phyloP scores from a whole-genome alignment of 2,329 filamentous ascomycete genomes.

The Hypocrella siamensis region DNA sequence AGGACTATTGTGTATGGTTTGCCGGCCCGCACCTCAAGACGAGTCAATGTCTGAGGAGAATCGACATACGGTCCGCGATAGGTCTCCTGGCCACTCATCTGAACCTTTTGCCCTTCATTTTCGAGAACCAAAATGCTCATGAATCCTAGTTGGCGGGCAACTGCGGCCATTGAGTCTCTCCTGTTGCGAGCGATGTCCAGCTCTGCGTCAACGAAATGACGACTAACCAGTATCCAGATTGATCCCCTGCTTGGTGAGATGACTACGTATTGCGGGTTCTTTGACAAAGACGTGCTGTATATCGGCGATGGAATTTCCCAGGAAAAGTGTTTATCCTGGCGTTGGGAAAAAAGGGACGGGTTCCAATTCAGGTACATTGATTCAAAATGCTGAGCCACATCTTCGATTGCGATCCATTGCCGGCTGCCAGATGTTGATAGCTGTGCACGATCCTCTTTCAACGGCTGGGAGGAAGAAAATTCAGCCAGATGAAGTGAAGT shows the following conservation, averaged over 20 bases:
- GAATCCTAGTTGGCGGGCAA: conserved; percentile 51
- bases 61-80: conserved; percentile 80
- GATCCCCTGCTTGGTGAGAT: conserved; percentile 39
- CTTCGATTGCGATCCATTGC: conserved; percentile 86
- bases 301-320: conserved; percentile 50
- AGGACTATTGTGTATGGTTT: conserved; percentile 46
- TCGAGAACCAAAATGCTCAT: conserved; percentile 78
- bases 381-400: conserved; percentile 82
- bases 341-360: conserved; percentile 61
- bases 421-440: conserved; percentile 38
- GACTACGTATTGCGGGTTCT: conserved; percentile 60
- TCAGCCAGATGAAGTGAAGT: conserved; percentile 4
- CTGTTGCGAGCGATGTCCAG: conserved; percentile 36
- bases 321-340: conserved; percentile 79
- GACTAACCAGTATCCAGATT: conserved; percentile 73
- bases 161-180: conserved; percentile 23
- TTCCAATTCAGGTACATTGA: conserved; percentile 98
- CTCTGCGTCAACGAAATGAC: conserved; percentile 65
- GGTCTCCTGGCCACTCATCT: conserved; percentile 54
- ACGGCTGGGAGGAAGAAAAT: conserved; percentile 1
- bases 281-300: conserved; percentile 38
- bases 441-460: neutral
- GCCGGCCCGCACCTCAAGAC: conserved; percentile 32
- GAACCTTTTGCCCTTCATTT: conserved; percentile 53
- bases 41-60: conserved; percentile 78